Evolutionary conservation across 2,329 filamentous ascomycete genomes (phyloP).

Genomic region (Tolypocladium album): DNA sequence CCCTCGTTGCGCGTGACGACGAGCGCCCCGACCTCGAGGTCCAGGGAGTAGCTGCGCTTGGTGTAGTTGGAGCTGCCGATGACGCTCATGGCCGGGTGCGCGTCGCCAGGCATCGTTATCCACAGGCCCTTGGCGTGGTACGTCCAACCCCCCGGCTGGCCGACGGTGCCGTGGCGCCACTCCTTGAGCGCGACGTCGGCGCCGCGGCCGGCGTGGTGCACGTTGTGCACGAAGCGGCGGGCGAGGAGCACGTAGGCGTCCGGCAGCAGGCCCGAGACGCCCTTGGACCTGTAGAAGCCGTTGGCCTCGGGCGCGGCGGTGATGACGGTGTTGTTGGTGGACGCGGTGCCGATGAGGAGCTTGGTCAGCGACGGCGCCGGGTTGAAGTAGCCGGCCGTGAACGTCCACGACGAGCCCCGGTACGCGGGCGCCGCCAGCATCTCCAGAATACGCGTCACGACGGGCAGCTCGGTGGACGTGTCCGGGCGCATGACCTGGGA

Average conservation of each 20-base stretch:
- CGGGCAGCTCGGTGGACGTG: slow-evolving; percentile 79
- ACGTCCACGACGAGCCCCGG: slow-evolving; percentile 72
- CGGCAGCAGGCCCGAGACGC: slow-evolving; percentile 81
- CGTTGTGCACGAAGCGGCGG: slow-evolving; percentile 61
- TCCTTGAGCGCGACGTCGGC: slow-evolving; percentile 66
- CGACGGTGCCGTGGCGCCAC: slow-evolving; percentile 76
- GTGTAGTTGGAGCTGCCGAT: slow-evolving; percentile 95
- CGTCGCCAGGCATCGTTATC: slow-evolving; percentile 61
- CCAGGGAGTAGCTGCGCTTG: slow-evolving; percentile 81
- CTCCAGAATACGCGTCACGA: slow-evolving; percentile 63
- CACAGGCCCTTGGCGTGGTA: slow-evolving; percentile 97
- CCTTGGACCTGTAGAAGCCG: slow-evolving; percentile 83
- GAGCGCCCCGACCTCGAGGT: slow-evolving; percentile 80
- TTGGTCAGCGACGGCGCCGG: slow-evolving; percentile 76
- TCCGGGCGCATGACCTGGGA: slow-evolving; percentile 73
- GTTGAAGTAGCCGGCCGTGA: slow-evolving; percentile 98
- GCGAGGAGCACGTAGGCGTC: slow-evolving; percentile 87
- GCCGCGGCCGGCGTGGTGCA: slow-evolving; percentile 33
- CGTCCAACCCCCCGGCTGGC: slow-evolving; percentile 79
- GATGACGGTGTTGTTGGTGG: slow-evolving; percentile 66
- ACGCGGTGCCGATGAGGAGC: slow-evolving; percentile 65
- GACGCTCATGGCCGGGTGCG: slow-evolving; percentile 64
- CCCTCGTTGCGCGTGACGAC: slow-evolving; percentile 70
- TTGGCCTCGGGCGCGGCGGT: slow-evolving; percentile 91
- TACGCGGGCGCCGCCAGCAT: slow-evolving; percentile 55